Evolutionary conservation across 257 asterid genomes (phyloP), one percentile per base, ranked within the genome.

Genomic region (Phtheirospermum japonicum): DNA sequence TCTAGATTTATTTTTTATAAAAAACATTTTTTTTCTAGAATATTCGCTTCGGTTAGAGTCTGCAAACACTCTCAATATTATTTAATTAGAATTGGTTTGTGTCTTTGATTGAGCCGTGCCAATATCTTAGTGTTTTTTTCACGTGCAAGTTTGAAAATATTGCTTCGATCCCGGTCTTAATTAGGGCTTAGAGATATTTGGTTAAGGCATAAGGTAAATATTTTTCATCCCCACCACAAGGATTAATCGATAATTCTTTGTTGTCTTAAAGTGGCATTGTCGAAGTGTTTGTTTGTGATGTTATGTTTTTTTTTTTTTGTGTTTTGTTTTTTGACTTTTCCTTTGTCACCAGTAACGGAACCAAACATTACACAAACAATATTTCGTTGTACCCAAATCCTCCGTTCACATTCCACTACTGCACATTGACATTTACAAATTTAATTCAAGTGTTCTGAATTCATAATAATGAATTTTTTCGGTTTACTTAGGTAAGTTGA

Each of bases 51-150:
- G 2, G 10, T 36, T 6, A 36, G 42, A 36, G 11, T 36, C 42
- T 23, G 28, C 28, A 23, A 23, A 23, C 28, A 23, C 28, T 23
- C 28, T 23, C 28, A 23, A 3, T 3, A 3, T 23, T 39, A 11
- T 12, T 2, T 53, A n/a, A n/a, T 64, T 19, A 70, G 52, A 66
- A 68, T 81, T 61, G 70, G 57, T 53, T 6, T 57, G 4, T 61
- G 26, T 14, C 7, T 42, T 72, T 77, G 89, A 85, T 80, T 85
- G 93, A 80, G 86, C 82, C 87, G 85, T 59, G 84, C 84, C 91
- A 84, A 84, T 79, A 84, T 84, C 85, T 69, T 57, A 77, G 82
- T 71, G 80, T 57, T 61, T 54, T 71, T 73, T 82, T 79, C 78
- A 76, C 57, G 8, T 2, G 42, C 11, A 23, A 23, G 28, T 23